Base-by-base conservation (phyloP, 2,329 filamentous ascomycete species). In the Harringtonia aguacate region DNA sequence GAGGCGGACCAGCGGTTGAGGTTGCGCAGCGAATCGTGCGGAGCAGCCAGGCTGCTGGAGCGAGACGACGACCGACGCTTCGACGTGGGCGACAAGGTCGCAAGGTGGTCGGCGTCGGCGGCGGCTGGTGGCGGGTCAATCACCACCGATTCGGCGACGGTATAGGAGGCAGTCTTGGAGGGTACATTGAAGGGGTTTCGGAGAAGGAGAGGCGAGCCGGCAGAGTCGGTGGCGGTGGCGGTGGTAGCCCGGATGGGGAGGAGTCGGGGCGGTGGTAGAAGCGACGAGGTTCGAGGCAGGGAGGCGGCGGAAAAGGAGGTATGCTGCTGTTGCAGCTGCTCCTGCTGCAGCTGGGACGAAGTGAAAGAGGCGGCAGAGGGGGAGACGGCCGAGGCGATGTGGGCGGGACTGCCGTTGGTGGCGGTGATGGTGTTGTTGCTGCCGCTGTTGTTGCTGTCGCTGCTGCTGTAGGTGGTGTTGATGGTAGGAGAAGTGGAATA, bases 1-100 rank as follows among this genome's bases (percentile, higher is more conserved):
- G 73, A 76, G 18, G 64, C 60, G 35, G 72, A 74, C 70, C 70
- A 73, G 54, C 70, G 67, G 54, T 75, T 70, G 48, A 70, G 61
- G 49, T 67, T 68, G 55, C 66, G 68, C 34, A 69, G 62, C 36
- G 62, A 59, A 45, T 73, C 68, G 54, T 61, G 66, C 49, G 61
- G 48, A 48, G 58, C 59, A 43, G 56, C 58, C 20, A 57, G 54
- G 47, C 55, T 63, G 46, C 56, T 63, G 12, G 63, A 62, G 38
- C 63, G 59, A 39, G 63, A 64, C 41, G 59, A 58, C 45, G 45
- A 51, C 52, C 41, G 46, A 44, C 46, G 37, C 13, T 29, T 38
- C 20, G n/a, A 30, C 33, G 14, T 18, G 44, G 47, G 24, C 34
- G 36, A 17, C 53, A 44, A 15, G 39, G 15, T 22, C 33, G 15